Evolutionary conservation across 2,329 filamentous ascomycete species (phyloP), one percentile per base, ranked within the genome.

Genomic region (Didymella sp.): DNA sequence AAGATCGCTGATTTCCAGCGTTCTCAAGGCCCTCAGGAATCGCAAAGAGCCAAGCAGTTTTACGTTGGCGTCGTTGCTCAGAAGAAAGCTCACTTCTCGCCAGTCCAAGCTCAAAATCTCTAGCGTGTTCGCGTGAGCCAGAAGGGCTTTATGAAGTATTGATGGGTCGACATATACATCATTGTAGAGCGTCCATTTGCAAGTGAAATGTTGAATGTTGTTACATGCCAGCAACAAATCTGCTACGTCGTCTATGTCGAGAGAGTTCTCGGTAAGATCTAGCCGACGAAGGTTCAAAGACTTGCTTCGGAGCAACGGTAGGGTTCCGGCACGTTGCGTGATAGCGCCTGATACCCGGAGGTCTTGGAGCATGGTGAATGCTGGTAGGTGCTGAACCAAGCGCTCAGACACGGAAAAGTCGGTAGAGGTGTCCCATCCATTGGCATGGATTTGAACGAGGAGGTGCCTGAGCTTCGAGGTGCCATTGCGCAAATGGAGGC

Each of bases 141-240:
- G 24, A 2, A 73, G 54, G 0, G 53, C 60, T 5, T 46, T 6
- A 15, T 48, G 56, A 5, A 72, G 51, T 37, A 59, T 43, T 2
- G 51, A 53, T 2, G 60, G 37, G 3, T 51, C 30, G 4, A 42
- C 27, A 2, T n/a, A 11, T 2, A 13, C 6, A 6, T 15, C n/a
- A 12, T 61, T 19, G 1, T 62, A 35, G 8, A 21, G 64, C 1
- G 56, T 44, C 71, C 70, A 74, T 12, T 49, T 47, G 38, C 64
- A 72, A 5, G 45, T 42, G 19, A 74, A 60, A 17, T 70, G 60
- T 28, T 53, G 60, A 5, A 74, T 35, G 2, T 49, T 46, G 0
- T 61, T 31, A 43, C 67, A 73, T 1, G 48, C 53, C 7, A 15
- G 28, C 6, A 61, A 35, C 0, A 72, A 9, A 0, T 55, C 11